Conservation (phyloP, 2,329 filamentous ascomycete genomes). For the Trichoderma semiorbis region DNA sequence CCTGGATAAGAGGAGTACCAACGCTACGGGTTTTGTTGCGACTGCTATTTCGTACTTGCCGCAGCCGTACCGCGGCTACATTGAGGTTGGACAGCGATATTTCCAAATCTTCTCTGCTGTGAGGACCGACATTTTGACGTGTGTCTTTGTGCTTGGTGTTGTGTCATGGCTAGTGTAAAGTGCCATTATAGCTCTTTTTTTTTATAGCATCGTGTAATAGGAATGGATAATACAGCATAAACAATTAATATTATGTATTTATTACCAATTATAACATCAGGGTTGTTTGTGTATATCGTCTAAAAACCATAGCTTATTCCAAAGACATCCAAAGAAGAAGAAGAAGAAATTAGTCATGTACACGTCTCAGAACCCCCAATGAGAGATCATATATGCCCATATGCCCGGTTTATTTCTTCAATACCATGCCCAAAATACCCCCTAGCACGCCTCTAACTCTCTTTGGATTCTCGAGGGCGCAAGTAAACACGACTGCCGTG, state of each 20-base stretch:
- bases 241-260: neutral
- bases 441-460: conserved; percentile 69
- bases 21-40: conserved; percentile 60
- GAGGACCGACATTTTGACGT: conserved; percentile 68
- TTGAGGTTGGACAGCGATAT: conserved; percentile 61
- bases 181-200: neutral
- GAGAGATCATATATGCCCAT: neutral
- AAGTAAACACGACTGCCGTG: conserved; percentile 67
- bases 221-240: neutral
- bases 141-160: conserved; percentile 70
- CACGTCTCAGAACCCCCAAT: neutral
- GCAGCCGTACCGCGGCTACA: conserved; percentile 57
- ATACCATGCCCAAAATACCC: conserved; percentile 51
- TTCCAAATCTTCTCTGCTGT: conserved; percentile 69
- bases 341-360: neutral
- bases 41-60: conserved; percentile 64
- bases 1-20: conserved; percentile 58
- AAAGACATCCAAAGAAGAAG: neutral
- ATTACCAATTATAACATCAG: neutral
- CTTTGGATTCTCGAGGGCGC: conserved; percentile 57
- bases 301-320: neutral
- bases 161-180: conserved; percentile 40
- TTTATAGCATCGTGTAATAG: neutral
- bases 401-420: conserved; percentile 34
- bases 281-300: neutral